Evolutionary conservation across 192 early-diverging fungal genomes (phyloP).

Genomic region (Backusella macrospora): DNA sequence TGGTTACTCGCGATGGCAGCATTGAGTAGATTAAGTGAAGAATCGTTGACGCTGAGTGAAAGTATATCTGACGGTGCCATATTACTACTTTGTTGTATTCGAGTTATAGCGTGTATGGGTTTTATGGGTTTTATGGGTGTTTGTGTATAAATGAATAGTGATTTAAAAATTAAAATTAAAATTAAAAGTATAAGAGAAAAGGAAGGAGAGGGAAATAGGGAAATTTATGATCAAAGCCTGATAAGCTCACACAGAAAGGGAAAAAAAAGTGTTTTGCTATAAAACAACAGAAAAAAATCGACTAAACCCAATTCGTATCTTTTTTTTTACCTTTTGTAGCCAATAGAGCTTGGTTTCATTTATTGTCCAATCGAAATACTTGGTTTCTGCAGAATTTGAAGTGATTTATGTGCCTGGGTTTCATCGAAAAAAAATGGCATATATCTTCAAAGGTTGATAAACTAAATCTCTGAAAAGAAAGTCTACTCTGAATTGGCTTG

Average conservation of each 20-base stretch:
- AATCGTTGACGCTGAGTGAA: slow-evolving; percentile 1
- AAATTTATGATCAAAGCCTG: not conserved
- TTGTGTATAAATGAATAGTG: not conserved
- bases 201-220: not conserved
- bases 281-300: not conserved
- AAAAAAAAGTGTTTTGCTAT: too few relatives aligned
- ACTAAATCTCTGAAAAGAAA: too few relatives aligned
- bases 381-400: not conserved
- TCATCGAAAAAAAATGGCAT: not conserved
- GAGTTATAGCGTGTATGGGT: not conserved
- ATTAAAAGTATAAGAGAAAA: not conserved
- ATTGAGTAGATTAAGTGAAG: slow-evolving; percentile 15
- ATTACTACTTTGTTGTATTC: not conserved
- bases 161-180: not conserved
- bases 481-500: too few relatives aligned
- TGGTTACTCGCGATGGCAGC: slow-evolving; percentile 18
- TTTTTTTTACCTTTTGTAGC: not conserved
- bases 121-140: not conserved
- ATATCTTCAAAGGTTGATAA: not conserved
- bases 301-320: not conserved
- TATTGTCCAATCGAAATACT: not conserved
- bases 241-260: not conserved
- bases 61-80: slow-evolving; percentile 5
- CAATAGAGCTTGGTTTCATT: not conserved
- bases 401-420: not conserved